Base-by-base conservation (phyloP, 495 filamentous ascomycete genomes). In the Cairneyella variabilis region DNA sequence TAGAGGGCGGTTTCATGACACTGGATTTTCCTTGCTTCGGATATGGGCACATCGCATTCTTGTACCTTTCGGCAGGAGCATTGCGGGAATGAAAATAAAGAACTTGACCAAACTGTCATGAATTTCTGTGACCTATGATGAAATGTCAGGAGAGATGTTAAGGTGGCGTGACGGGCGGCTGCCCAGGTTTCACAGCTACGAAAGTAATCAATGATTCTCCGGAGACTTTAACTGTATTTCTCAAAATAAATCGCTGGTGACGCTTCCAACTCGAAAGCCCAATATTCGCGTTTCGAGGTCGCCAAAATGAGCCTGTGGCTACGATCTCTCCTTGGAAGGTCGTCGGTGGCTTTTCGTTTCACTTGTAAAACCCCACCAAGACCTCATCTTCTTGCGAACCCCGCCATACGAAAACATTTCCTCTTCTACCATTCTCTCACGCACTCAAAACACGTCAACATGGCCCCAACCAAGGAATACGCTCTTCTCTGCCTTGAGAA, bases 401-500 rank as follows among this genome's bases (percentile, higher is more conserved):
- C 45, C 47, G 7, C 37, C 51, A 53, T 20, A 27, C 20, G 40
- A 38, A 42, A 25, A 51, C 22, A 41, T n/a, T 28, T 8, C 26
- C 44, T 20, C 44, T 47, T 34, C 44, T 28, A 46, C 50, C 56
- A 48, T 27, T 36, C 44, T 48, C 23, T 20, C 26, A 28, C 18
- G 41, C n/a, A 38, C 26, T 25, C 57, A 55, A 54, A 54, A 39
- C 12, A 36, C 12, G 5, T 43, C 66, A 82, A 69, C 60, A 93
- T 92, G 89, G 76, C 86, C 54, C 66, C 84, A 58, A 69, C 71
- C 48, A 83, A 86, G 69, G 83, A 86, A 67, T 97, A 86, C 74
- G 76, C 84, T 69, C 83, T 98, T 55, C 75, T 96, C 56, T 91
- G 87, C 73, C 71, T 98, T 64, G 93, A 96, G 83, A 98, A 98